phyloP scores from a whole-genome alignment of 768 basidiomycete genomes.

The Hortiboletus flavorubellus region DNA sequence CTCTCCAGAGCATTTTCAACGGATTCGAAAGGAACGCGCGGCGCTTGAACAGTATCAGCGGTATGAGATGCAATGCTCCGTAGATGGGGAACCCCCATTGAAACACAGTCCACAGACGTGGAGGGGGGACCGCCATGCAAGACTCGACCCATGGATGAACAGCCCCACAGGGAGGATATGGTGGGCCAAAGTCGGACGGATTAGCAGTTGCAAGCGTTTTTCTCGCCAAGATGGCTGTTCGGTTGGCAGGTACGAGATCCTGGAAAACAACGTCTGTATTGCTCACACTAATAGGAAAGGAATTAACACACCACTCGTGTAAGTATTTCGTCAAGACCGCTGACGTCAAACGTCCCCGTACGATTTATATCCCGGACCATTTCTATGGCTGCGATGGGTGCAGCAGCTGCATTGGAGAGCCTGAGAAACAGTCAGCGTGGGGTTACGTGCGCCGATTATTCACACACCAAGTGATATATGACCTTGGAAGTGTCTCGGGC shows the following conservation, averaged over 20 bases:
- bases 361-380: conserved; percentile 64
- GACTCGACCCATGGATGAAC: conserved; percentile 70
- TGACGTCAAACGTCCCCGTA: conserved; percentile 50
- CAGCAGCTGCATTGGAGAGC: conserved; percentile 69
- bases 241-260: conserved; percentile 57
- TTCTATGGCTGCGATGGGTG: conserved; percentile 52
- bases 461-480: conserved; percentile 69
- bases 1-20: conserved; percentile 56
- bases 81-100: conserved; percentile 85
- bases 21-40: conserved; percentile 65
- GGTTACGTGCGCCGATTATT: neutral
- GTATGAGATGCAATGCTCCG: conserved; percentile 86
- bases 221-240: conserved; percentile 43
- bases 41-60: conserved; percentile 79
- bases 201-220: conserved; percentile 35
- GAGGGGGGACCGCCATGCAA: conserved; percentile 44
- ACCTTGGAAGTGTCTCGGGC: conserved; percentile 80
- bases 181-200: conserved; percentile 43
- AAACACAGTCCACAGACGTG: conserved; percentile 75
- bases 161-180: conserved; percentile 62
- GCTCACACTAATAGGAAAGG: neutral
- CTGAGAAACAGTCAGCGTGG: conserved; percentile 36
- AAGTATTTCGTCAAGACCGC: conserved; percentile 55
- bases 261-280: conserved; percentile 17
- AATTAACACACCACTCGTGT: conserved; percentile 40